Percentiles rank a stretch among this genome's conserved stretches.
Evolutionary conservation across 164 flowering plant genomes (phyloP).

Genomic region (Chloranthus sessilifolius): DNA sequence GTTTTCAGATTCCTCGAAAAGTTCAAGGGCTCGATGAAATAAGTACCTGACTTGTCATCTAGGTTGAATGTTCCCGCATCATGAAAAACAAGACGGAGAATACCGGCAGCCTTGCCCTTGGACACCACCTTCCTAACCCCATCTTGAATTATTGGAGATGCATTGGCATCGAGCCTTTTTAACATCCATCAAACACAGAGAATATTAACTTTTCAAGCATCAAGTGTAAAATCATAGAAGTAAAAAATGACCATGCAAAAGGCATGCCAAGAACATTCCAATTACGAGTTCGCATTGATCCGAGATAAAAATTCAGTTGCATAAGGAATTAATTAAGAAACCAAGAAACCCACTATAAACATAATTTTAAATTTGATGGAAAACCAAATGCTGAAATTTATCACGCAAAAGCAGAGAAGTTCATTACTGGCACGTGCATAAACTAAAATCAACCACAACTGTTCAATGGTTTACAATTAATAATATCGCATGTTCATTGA

Average conservation of each 20-base stretch:
- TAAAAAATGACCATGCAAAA: not conserved
- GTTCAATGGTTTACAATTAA: too few species aligned
- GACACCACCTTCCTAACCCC: slow-evolving; percentile 62
- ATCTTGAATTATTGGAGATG: slow-evolving; percentile 33
- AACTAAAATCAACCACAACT: too few species aligned
- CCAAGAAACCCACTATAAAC: not conserved
- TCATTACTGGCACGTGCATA: too few species aligned
- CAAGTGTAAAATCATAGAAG: not conserved
- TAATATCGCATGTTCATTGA: too few species aligned
- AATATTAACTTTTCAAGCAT: slow-evolving; percentile 1
- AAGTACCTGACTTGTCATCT: slow-evolving; percentile 63
- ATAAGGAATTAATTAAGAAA: not conserved
- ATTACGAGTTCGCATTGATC: not conserved
- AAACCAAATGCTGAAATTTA: too few species aligned
- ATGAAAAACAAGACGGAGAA: slow-evolving; percentile 90
- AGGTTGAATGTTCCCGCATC: slow-evolving; percentile 90
- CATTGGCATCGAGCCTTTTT: slow-evolving; percentile 28
- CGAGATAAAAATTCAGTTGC: not conserved
- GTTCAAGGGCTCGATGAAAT: too few species aligned
- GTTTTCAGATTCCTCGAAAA: too few species aligned
- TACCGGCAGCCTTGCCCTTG: slow-evolving; percentile 79
- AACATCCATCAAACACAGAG: slow-evolving; percentile 4
- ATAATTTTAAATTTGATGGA: not conserved
- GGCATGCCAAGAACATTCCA: too few species aligned
- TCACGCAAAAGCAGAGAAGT: too few species aligned